Evolutionary conservation across 768 basidiomycete genomes (phyloP), one percentile per base, ranked within the genome.

Genomic region (Galerina sulciceps): DNA sequence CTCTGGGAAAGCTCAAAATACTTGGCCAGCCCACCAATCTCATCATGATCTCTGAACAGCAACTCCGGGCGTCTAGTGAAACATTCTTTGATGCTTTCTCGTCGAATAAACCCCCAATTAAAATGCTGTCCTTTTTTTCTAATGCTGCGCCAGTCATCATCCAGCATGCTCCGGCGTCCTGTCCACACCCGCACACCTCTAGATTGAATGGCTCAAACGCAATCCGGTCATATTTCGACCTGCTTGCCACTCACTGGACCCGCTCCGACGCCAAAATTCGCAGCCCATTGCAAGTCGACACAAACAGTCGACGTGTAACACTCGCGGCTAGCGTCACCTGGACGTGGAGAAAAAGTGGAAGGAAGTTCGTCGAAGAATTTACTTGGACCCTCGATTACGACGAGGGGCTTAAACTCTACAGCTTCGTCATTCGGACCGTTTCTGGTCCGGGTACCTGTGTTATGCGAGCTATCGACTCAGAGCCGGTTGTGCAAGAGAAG

Each of bases 161-260:
- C 36, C 79, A 81, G 48, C 81, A 82, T 53, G 71, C 75, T 0
- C 79, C 79, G 3, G 62, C 69, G 2, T 53, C 60, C 1, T 79
- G 76, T 58, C 63, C 73, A 1, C 63, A 74, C 53, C 74, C 77
- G 5, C 63, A 69, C 18, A 56, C 73, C 4, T 75, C 76, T 1
- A 71, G 75, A 10, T 63, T 81, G 5, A 65, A 70, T 31, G 81
- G 81, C 9, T 60, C 72, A 13, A 81, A 82, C 53, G 81, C 78
- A 14, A 68, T 82, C 26, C 77, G 81, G 17, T 83, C 81, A 0
- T 83, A 82, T 61, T 80, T 82, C 49, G 81, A 83, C 65, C 67
- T 82, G 43, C 65, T 81, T 31, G 73, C 77, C 14, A 80, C 80
- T 2, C 74, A 82, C 61, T 83, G 77, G 75, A 71, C 67, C 4